These are phyloP conservation scores for Diaporthe nobilis DNA, from an alignment of 2,329 filamentous ascomycete genomes.

Conservation along the genomic window DNA sequence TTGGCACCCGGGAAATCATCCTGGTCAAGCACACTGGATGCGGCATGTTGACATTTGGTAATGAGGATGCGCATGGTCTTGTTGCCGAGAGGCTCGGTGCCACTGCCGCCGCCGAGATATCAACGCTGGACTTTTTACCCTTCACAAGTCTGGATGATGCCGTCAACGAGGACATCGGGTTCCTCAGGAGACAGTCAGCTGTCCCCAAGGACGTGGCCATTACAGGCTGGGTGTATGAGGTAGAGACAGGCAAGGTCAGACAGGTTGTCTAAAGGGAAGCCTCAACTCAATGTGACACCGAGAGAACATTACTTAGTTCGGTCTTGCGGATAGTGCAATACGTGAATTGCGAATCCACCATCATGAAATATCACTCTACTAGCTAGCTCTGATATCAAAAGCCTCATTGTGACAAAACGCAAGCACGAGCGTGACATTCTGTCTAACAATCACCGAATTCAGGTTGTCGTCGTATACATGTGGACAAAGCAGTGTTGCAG, in stretches of 20 bases:
- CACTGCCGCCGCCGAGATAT: conserved; percentile 61
- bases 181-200: conserved; percentile 71
- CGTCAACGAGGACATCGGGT: conserved; percentile 75
- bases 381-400: background rate
- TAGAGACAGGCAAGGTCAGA: conserved; percentile 74
- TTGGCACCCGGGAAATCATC: conserved; percentile 82
- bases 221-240: conserved; percentile 84
- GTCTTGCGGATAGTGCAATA: background rate
- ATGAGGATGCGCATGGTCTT: conserved; percentile 67
- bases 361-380: background rate
- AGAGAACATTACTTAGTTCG: background rate
- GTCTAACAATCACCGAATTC: background rate
- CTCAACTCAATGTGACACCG: too few relatives aligned
- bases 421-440: background rate
- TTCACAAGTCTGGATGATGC: conserved; percentile 76
- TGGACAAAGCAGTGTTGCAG: background rate
- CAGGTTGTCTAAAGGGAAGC: conserved; percentile 25
- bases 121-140: conserved; percentile 69
- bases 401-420: too few relatives aligned
- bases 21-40: conserved; percentile 82
- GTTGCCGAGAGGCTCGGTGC: conserved; percentile 72
- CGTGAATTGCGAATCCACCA: background rate
- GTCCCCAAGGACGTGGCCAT: conserved; percentile 72
- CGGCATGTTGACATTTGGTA: conserved; percentile 80
- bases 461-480: background rate